These are phyloP conservation scores for Colletotrichum spinosum DNA, from an alignment of 2,329 filamentous ascomycete species.

Conservation along the genomic window DNA sequence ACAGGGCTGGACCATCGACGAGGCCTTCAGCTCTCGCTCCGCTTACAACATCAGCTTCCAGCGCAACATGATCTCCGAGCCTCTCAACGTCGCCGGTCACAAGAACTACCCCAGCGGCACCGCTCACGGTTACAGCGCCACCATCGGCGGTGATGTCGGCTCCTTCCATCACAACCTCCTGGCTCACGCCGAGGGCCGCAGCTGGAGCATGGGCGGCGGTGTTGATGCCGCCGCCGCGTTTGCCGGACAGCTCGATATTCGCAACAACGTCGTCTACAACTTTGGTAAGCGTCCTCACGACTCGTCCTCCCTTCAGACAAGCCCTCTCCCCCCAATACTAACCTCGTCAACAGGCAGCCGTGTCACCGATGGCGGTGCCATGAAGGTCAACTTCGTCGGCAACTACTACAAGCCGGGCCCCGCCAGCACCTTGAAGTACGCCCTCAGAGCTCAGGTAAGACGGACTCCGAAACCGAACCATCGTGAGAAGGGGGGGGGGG, in stretches of 20 bases:
- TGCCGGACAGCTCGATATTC: constrained; percentile 46
- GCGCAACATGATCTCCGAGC: constrained; percentile 50
- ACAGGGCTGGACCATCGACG: constrained; percentile 48
- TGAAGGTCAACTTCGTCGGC: constrained; percentile 48
- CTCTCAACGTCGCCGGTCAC: constrained; percentile 50
- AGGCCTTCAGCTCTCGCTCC: constrained; percentile 47
- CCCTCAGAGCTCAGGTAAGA: constrained; percentile 41
- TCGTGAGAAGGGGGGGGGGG: no score
- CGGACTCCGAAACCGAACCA: no score
- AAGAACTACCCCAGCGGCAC: constrained; percentile 50
- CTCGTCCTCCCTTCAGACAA: background rate
- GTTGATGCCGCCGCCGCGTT: constrained; percentile 44
- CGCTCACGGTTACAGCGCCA: constrained; percentile 43
- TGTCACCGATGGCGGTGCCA: constrained; percentile 48
- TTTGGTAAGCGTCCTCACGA: constrained; percentile 40
- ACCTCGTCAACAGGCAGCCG: constrained; percentile 33
- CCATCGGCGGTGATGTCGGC: constrained; percentile 48
- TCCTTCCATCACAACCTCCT: constrained; percentile 51
- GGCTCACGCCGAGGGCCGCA: constrained; percentile 46
- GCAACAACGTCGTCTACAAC: constrained; percentile 52
- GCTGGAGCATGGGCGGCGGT: constrained; percentile 51
- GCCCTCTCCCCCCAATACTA: background rate
- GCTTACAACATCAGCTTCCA: constrained; percentile 50
- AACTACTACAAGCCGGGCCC: constrained; percentile 50
- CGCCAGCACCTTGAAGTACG: constrained; percentile 43